Conservation (phyloP, 768 basidiomycete species). For the Podaxis sp. region DNA sequence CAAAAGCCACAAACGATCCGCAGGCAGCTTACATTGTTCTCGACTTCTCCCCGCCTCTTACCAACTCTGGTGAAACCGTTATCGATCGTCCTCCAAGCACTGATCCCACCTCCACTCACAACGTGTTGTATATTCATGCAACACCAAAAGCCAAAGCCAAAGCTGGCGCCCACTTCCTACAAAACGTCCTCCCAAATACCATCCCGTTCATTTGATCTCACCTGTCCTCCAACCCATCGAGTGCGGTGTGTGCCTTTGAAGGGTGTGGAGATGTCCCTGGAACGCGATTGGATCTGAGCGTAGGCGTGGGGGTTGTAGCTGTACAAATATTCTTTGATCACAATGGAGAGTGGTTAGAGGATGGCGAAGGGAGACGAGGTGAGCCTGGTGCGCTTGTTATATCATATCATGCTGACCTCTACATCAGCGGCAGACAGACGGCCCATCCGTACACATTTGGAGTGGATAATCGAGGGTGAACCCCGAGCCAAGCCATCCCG, state of each 20-base stretch:
- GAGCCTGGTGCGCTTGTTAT: not conserved
- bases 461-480: slow-evolving; percentile 83
- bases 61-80: not conserved
- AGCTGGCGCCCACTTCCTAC: slow-evolving; percentile 14
- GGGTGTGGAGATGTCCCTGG: not conserved
- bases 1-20: not conserved
- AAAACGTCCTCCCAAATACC: slow-evolving; percentile 12
- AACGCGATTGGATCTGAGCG: slow-evolving; percentile 58
- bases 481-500: slow-evolving; percentile 83
- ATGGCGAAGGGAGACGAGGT: not conserved
- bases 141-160: slow-evolving; percentile 1
- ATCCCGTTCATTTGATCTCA: slow-evolving; percentile 39
- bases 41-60: not conserved
- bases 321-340: slow-evolving; percentile 61
- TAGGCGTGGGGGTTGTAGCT: slow-evolving; percentile 62
- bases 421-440: slow-evolving; percentile 34
- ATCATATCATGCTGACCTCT: not conserved
- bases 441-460: slow-evolving; percentile 70
- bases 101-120: not conserved
- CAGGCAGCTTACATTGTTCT: slow-evolving; percentile 31
- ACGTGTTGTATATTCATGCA: not conserved
- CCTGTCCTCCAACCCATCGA: slow-evolving; percentile 37
- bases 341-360: slow-evolving; percentile 34
- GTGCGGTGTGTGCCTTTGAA: slow-evolving; percentile 48
- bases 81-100: not conserved